Evolutionary conservation across 225 moss, liverwort and hornwort genomes (phyloP).

Genomic region (Pseudisothecium myosuroides): DNA sequence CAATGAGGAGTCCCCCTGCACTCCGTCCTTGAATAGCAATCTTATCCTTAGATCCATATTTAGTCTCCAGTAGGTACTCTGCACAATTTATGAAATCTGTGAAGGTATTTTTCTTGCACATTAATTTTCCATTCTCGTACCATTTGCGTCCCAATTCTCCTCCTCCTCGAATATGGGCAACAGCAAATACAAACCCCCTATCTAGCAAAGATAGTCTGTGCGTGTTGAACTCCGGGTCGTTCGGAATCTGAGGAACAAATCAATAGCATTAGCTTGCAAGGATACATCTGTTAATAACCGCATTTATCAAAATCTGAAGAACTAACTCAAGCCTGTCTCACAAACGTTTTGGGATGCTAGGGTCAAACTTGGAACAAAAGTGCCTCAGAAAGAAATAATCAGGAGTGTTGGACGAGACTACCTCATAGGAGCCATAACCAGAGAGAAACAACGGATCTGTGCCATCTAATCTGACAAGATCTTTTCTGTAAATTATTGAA

Average conservation of each 20-base stretch:
- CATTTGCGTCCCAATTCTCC: constrained; percentile 96
- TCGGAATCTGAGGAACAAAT: constrained; percentile 42
- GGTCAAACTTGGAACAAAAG: neutral
- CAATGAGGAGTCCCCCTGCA: constrained; percentile 87
- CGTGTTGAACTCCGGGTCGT: constrained; percentile 61
- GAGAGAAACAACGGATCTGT: constrained; percentile 75
- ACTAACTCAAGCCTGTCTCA: neutral
- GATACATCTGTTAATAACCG: neutral
- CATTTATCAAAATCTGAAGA: neutral
- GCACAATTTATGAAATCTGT: constrained; percentile 81
- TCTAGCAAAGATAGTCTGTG: constrained; percentile 63
- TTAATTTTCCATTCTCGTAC: constrained; percentile 86
- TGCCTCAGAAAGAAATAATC: neutral
- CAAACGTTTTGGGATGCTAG: neutral
- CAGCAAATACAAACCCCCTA: constrained; percentile 77
- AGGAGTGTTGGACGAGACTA: constrained; percentile 5
- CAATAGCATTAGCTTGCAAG: neutral
- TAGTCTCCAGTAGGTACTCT: constrained; percentile 67
- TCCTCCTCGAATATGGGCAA: constrained; percentile 95
- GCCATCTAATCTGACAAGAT: constrained; percentile 78
- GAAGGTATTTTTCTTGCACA: constrained; percentile 81
- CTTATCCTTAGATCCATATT: constrained; percentile 70
- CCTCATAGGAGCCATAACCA: constrained; percentile 97
- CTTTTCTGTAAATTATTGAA: constrained; percentile 75
- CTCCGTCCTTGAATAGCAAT: constrained; percentile 81